Percentiles rank a stretch among this genome's conserved stretches.
phyloP scores from a whole-genome alignment of 139 green algal genomes.

The Ettlia oleoabundans region DNA sequence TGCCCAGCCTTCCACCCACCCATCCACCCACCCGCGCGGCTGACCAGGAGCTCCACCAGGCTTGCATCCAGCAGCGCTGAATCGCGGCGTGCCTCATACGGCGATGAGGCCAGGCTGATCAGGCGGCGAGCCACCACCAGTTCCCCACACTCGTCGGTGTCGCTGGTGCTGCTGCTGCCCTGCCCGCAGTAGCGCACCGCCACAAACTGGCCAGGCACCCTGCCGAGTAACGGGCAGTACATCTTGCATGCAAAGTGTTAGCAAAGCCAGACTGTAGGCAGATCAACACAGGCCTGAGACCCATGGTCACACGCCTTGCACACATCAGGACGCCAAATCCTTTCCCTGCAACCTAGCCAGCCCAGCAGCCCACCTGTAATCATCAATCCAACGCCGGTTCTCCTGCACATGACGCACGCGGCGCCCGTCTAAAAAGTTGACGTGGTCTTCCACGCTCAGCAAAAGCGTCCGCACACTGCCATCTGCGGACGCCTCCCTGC shows the following conservation, averaged over 20 bases:
- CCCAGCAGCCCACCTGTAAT: constrained; percentile 47
- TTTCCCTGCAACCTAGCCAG: too few relatives aligned
- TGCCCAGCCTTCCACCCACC: neutral
- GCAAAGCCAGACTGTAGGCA: neutral
- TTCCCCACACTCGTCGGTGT: neutral
- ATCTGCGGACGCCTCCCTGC: constrained; percentile 50
- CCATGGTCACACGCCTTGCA: neutral
- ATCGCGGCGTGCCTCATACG: constrained; percentile 69
- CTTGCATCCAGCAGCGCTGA: constrained; percentile 72
- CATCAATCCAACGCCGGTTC: constrained; percentile 70
- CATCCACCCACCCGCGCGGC: constrained; percentile 5
- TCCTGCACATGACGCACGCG: constrained; percentile 63
- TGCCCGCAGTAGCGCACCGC: constrained; percentile 38
- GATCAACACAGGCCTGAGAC: neutral
- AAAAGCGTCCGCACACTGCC: constrained; percentile 51
- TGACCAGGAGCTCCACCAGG: constrained; percentile 75
- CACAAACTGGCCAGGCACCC: constrained; percentile 70
- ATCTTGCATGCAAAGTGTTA: too few relatives aligned
- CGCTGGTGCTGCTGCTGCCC: constrained; percentile 7
- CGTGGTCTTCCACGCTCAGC: constrained; percentile 52
- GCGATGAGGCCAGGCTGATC: constrained; percentile 55
- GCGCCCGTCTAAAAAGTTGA: constrained; percentile 71
- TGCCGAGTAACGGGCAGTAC: neutral
- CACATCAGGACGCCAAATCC: too few relatives aligned
- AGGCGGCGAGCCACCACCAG: constrained; percentile 18